Evolutionary conservation across 2,329 filamentous ascomycete species (phyloP).

Genomic region (Arthrocladium fulminans): DNA sequence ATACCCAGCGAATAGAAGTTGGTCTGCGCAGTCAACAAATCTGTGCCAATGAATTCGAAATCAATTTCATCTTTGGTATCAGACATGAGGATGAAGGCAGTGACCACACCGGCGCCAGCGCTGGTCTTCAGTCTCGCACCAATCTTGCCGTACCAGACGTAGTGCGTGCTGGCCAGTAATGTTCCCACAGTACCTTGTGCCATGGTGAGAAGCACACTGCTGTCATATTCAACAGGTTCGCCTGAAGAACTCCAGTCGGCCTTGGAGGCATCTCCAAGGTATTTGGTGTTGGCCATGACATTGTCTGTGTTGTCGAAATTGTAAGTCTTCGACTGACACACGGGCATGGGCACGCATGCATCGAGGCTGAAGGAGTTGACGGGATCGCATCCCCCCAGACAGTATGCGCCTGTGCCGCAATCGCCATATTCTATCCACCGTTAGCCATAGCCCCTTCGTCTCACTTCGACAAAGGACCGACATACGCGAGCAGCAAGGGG

Average conservation of each 20-base stretch:
- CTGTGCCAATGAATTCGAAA: constrained; percentile 83
- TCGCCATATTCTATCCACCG: constrained; percentile 66
- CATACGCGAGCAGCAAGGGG: constrained; percentile 76
- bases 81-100: constrained; percentile 88
- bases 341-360: constrained; percentile 74
- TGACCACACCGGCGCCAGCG: constrained; percentile 82
- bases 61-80: constrained; percentile 98
- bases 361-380: constrained; percentile 72
- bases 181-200: constrained; percentile 75
- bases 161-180: constrained; percentile 71
- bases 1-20: constrained; percentile 98
- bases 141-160: constrained; percentile 96
- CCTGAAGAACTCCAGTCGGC: constrained; percentile 87
- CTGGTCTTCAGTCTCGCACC: constrained; percentile 77
- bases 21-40: constrained; percentile 70
- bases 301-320: constrained; percentile 63
- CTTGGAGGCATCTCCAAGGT: constrained; percentile 71
- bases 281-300: constrained; percentile 64
- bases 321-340: constrained; percentile 68
- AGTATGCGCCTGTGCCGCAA: constrained; percentile 90
- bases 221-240: constrained; percentile 55
- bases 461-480: constrained; percentile 21
- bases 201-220: constrained; percentile 80
- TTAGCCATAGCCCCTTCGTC: constrained; percentile 7
- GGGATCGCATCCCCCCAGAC: constrained; percentile 89